Evolutionary conservation across 2,329 filamentous ascomycete genomes (phyloP).

Genomic region (Xylaria sp.): DNA sequence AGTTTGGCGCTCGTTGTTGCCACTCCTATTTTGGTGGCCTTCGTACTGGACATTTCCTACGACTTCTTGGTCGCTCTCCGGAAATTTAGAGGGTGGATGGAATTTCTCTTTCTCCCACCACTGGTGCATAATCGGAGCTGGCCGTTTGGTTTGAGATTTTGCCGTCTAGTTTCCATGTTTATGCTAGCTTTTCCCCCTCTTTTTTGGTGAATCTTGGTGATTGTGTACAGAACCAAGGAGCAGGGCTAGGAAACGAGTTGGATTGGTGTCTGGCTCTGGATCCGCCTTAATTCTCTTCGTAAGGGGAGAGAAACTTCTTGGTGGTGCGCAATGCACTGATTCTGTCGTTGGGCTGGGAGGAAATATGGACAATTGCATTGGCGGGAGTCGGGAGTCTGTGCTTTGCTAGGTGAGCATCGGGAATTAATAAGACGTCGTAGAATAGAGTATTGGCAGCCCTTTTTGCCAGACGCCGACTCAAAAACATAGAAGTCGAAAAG

Average conservation of each 20-base stretch:
- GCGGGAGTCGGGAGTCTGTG: constrained; percentile 16
- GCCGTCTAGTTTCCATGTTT: neutral
- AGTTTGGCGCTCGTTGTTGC: neutral
- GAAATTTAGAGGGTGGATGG: neutral
- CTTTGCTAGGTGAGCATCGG: constrained; percentile 7
- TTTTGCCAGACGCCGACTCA: neutral
- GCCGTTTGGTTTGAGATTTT: neutral
- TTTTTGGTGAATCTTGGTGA: neutral
- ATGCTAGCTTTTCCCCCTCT: neutral
- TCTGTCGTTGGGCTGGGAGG: neutral
- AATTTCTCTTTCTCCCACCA: neutral
- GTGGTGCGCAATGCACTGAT: neutral
- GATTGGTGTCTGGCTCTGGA: neutral
- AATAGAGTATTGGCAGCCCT: neutral
- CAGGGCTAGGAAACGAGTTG: neutral
- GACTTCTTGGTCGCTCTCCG: neutral
- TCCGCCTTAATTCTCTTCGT: neutral
- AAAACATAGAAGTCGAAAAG: neutral
- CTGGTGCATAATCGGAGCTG: constrained; percentile 13
- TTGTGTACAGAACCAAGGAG: neutral
- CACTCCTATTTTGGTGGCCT: neutral
- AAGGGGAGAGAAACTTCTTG: neutral
- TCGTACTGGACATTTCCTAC: neutral
- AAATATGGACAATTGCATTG: constrained; percentile 14
- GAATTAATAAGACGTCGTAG: neutral